Percentiles rank a stretch among this genome's conserved stretches.
Evolutionary conservation across 2,329 filamentous ascomycete genomes (phyloP).

Genomic region (Colletotrichum scovillei): DNA sequence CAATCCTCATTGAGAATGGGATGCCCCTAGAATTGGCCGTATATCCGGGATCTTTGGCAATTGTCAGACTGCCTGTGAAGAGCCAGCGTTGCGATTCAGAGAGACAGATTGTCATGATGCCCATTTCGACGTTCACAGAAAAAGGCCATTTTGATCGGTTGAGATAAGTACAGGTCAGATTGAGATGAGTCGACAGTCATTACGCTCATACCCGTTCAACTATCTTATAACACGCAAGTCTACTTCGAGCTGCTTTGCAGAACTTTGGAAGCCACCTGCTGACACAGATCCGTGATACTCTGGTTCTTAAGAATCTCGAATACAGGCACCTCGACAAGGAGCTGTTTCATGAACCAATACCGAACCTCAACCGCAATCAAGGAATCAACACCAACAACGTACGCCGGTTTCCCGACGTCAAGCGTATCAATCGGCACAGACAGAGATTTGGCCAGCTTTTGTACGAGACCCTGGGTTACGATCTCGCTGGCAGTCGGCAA

Average conservation of each 20-base stretch:
- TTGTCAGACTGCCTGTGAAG: background rate
- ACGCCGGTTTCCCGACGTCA: slow-evolving; percentile 13
- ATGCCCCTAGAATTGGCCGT: background rate
- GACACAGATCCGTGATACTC: slow-evolving; percentile 5
- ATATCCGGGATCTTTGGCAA: background rate
- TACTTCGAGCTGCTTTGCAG: background rate
- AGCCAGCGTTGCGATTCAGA: background rate
- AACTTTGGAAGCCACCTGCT: background rate
- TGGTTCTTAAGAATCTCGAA: slow-evolving; percentile 11
- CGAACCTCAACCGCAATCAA: slow-evolving; percentile 16
- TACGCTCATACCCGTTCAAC: background rate
- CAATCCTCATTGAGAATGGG: background rate
- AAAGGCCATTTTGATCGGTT: background rate
- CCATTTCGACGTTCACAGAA: background rate
- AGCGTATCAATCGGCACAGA: slow-evolving; percentile 8
- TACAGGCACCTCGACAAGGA: background rate
- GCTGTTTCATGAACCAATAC: slow-evolving; percentile 18
- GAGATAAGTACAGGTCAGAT: background rate
- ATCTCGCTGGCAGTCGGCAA: slow-evolving; percentile 3
- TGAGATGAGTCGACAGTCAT: background rate
- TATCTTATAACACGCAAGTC: background rate
- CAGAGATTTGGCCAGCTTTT: slow-evolving; percentile 10
- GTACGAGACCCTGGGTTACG: background rate
- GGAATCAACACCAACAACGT: slow-evolving; percentile 19
- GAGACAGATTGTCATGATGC: background rate